Evolutionary conservation across 164 flowering plant genomes (phyloP).

Genomic region (Kingdonia uniflora): DNA sequence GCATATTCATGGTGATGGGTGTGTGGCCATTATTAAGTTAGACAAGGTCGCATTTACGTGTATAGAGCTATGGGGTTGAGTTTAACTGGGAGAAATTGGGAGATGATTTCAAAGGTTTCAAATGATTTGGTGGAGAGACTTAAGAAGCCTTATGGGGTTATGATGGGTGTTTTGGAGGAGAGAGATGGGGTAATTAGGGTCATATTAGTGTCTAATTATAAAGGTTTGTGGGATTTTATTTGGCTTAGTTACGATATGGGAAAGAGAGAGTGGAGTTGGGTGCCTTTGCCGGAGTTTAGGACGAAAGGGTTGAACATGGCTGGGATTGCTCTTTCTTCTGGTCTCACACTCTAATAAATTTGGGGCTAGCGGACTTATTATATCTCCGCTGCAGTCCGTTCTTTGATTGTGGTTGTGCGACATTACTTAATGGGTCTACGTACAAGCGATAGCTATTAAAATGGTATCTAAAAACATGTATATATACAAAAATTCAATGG

Average conservation of each 20-base stretch:
- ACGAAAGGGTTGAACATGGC: constrained; percentile 45
- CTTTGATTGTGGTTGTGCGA: too few relatives aligned
- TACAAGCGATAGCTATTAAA: too few relatives aligned
- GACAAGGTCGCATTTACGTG: constrained; percentile 13
- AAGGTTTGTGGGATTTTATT: constrained; percentile 42
- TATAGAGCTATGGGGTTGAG: constrained; percentile 45
- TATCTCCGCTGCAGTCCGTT: too few relatives aligned
- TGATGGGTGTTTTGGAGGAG: constrained; percentile 49
- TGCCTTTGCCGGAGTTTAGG: constrained; percentile 33
- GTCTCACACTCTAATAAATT: constrained; percentile 28
- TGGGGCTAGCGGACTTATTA: too few relatives aligned
- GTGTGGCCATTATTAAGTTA: constrained; percentile 33
- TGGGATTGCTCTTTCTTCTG: constrained; percentile 45
- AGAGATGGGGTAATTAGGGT: constrained; percentile 27
- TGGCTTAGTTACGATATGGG: constrained; percentile 31
- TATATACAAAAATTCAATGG: too few relatives aligned
- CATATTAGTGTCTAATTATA: constrained; percentile 28
- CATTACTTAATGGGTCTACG: too few relatives aligned
- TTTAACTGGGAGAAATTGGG: constrained; percentile 30
- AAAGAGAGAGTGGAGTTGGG: constrained; percentile 25
- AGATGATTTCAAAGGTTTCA: constrained; percentile 27
- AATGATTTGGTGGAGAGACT: constrained; percentile 17
- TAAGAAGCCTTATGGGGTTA: constrained; percentile 30
- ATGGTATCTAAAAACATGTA: too few relatives aligned
- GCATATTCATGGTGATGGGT: constrained; percentile 49